Evolutionary conservation across 192 early-diverging fungal species (phyloP), one percentile per base, ranked within the genome.

Genomic region (Spizellomyces sp.): DNA sequence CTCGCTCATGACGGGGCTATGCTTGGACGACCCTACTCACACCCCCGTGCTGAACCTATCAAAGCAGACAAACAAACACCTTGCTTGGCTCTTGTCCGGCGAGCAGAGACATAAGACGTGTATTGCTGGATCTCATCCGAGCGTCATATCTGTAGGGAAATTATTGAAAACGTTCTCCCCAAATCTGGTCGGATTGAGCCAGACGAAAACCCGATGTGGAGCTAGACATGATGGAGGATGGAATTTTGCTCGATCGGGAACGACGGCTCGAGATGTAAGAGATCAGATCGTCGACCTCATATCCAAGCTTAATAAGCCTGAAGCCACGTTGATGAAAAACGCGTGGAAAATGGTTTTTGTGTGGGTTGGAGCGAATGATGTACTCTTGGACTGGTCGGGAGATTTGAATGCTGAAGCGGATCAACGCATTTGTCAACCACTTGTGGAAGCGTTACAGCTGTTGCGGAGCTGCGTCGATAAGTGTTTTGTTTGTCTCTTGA

Each of bases 171-270:
- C 50, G 4, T 54, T 54, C 17, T 12, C 50, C 14, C 50, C 50
- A 4, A 19, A 54, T 19, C 2, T 54, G 12, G 50, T 19, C 50
- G 50, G 50, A 12, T 4, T 54, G 14, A 54, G 50, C 17, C 50
- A n/a, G 50, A 19, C 50, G 2, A 54, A 54, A 19, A 54, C 50
- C 14, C 50, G 50, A 12, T 54, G 50, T 54, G 50, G 50, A n/a
- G 50, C 50, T 54, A 54, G 17, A 54, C 12, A 19, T 19, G 50
- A 54, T 54, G 50, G 50, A n/a, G 17, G 50, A 12, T 54, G 50
- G 50, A 54, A 54, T 54, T 54, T 54, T 54, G 50, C 50, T 54
- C 50, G 50, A 54, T 54, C 50, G 0, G 50, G 50, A 54, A 19
- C 50, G 12, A 19, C 50, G 12, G 50, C 50, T 54, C 0, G 50